Evolutionary conservation across 805 yeast genomes (phyloP).

Genomic region (Kregervanrija pseudodelftensis): DNA sequence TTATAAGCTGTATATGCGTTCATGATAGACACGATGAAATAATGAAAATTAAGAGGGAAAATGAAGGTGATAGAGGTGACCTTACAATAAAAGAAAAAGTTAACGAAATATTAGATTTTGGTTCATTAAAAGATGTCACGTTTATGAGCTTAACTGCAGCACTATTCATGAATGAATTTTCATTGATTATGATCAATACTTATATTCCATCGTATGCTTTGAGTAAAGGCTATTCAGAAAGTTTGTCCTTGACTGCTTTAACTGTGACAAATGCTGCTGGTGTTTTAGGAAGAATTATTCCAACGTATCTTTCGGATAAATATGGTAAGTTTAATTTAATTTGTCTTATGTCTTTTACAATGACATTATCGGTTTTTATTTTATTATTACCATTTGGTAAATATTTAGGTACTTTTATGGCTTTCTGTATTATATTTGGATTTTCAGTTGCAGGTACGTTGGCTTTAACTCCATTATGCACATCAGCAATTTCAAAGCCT

Average conservation of each 20-base stretch:
- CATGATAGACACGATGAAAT: constrained; percentile 22
- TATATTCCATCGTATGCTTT: constrained; percentile 54
- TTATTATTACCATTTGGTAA: constrained; percentile 61
- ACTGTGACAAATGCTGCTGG: constrained; percentile 39
- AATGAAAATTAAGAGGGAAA: constrained; percentile 9
- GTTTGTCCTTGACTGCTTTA: constrained; percentile 34
- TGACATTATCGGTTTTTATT: constrained; percentile 38
- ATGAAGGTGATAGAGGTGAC: constrained; percentile 1
- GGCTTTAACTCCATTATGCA: constrained; percentile 61
- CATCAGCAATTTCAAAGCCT: constrained; percentile 56
- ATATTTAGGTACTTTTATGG: constrained; percentile 34
- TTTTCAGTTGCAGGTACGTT: constrained; percentile 56
- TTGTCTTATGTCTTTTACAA: constrained; percentile 31
- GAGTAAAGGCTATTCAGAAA: constrained; percentile 38
- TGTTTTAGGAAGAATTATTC: constrained; percentile 38
- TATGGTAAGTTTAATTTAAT: constrained; percentile 39
- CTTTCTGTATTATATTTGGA: constrained; percentile 50
- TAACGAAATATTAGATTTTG: constrained; percentile 30
- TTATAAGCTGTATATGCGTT: constrained; percentile 27
- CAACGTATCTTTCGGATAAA: constrained; percentile 37
- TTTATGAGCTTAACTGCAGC: constrained; percentile 35
- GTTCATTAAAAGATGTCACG: constrained; percentile 34
- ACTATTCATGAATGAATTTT: constrained; percentile 43
- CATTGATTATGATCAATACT: constrained; percentile 44
- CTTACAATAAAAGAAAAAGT: constrained; percentile 11